Base-by-base conservation (phyloP, 805 yeast genomes). In the Huiozyma sinensis region DNA sequence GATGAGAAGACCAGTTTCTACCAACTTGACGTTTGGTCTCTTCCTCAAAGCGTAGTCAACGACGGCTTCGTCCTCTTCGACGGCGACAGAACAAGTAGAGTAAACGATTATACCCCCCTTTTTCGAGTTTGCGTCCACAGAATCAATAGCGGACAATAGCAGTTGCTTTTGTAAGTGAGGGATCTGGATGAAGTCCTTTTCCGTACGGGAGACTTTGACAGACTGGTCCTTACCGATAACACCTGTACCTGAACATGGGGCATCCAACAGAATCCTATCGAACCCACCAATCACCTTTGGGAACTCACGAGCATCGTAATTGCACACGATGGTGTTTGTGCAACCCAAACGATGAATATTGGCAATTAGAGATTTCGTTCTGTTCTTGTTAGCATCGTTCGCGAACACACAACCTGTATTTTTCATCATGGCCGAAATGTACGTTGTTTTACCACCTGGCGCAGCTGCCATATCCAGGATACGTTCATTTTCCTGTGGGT, bases 191-290 rank as follows among this genome's bases (percentile, higher is more conserved):
- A 90, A 92, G 66, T 92, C 99, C 66, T 88, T 88, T 61, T 88
- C 97, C 17, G 95, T 88, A 72, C 97, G 82, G 50, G 83, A 81
- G 10, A 84, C 81, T 67, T 92, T 92, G 49, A 92, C 97, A 43
- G 86, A 80, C 60, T 87, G 95, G 69, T 92, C 98, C 69, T 92
- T 92, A 48, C 95, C 92, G 60, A 92, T 92, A 54, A 92, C 98
- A 68, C 99, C 99, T 3, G 98, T 90, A 70, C 99, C 99, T 6
- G 98, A 88, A 69, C 99, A 92, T 52, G 99, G 99, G 32, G 99
- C 98, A 73, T 92, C 99, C 54, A 92, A 72, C 51, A 92, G 69
- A 35, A 92, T 80, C 66, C 98, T 79, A 64, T 92, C 97, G 56
- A 92, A 92, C 0, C 99, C 99, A 54, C 98, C 98, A 62, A 92